phyloP scores from a whole-genome alignment of 176 grass and related monocot species.

The Olyra latifolia region DNA sequence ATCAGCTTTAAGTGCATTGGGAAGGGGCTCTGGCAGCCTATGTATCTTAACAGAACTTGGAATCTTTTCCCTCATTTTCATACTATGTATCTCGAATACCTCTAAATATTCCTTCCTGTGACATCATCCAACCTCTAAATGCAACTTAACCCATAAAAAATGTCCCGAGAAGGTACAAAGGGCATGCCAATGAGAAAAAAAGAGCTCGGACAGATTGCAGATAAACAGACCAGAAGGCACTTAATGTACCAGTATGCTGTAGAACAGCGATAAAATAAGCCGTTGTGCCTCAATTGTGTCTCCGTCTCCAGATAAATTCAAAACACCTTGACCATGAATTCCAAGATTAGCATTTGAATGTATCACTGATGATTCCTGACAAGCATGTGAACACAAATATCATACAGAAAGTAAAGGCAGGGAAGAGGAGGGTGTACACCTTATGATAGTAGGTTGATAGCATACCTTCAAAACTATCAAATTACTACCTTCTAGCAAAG shows the following conservation, averaged over 20 bases:
- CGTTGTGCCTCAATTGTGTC: constrained; percentile 92
- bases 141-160: constrained; percentile 3
- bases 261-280: constrained; percentile 93
- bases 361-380: constrained; percentile 86
- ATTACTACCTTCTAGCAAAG: constrained; percentile 95
- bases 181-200: constrained; percentile 18
- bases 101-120: no score
- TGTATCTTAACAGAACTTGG: no score
- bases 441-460: constrained; percentile 32
- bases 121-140: constrained; percentile 4
- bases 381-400: constrained; percentile 39
- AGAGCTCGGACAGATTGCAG: constrained; percentile 15
- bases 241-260: constrained; percentile 79
- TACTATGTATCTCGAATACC: no score
- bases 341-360: constrained; percentile 97
- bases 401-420: constrained; percentile 15
- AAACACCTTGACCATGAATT: constrained; percentile 92
- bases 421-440: constrained; percentile 6
- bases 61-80: no score
- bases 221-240: constrained; percentile 19
- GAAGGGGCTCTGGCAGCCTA: no score
- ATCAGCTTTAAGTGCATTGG: no score
- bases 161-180: background rate
- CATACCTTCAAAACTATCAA: constrained; percentile 94
- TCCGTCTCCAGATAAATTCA: constrained; percentile 88